Evolutionary conservation across 192 early-diverging fungal genomes (phyloP).

Genomic region (Coemansia sp.): DNA sequence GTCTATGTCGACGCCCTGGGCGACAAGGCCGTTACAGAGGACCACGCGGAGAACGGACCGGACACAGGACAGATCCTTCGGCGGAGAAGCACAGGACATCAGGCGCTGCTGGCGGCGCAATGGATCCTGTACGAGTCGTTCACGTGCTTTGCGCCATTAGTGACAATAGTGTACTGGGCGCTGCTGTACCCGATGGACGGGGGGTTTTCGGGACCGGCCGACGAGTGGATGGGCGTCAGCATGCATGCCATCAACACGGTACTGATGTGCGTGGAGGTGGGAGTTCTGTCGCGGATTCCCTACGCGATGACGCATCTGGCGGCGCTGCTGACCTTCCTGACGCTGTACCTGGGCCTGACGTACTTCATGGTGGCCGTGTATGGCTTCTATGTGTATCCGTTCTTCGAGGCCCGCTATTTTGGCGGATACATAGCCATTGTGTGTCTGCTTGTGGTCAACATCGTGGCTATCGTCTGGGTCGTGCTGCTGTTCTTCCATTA

Average conservation of each 20-base stretch:
- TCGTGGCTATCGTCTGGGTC: constrained; percentile 39
- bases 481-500: constrained; percentile 37
- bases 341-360: constrained; percentile 35
- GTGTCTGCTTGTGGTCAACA: constrained; percentile 25
- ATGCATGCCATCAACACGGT: constrained; percentile 44
- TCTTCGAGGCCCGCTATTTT: constrained; percentile 39
- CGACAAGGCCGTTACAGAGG: not conserved
- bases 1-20: constrained; percentile 1
- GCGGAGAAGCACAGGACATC: constrained; percentile 6
- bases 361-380: constrained; percentile 52
- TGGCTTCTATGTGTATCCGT: constrained; percentile 52
- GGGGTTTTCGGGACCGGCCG: constrained; percentile 3
- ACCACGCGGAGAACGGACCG: not conserved
- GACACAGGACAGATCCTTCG: no score
- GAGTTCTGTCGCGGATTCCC: constrained; percentile 20
- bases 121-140: constrained; percentile 50
- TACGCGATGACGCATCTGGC: constrained; percentile 20
- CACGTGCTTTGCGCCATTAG: constrained; percentile 44
- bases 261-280: constrained; percentile 34
- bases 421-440: constrained; percentile 36
- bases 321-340: constrained; percentile 13
- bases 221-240: constrained; percentile 48
- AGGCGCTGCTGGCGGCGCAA: constrained; percentile 33
- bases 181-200: constrained; percentile 31
- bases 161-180: constrained; percentile 46